These are phyloP conservation scores for Cladosporium oxysporum DNA, from an alignment of 2,329 filamentous ascomycete species.

Conservation along the genomic window DNA sequence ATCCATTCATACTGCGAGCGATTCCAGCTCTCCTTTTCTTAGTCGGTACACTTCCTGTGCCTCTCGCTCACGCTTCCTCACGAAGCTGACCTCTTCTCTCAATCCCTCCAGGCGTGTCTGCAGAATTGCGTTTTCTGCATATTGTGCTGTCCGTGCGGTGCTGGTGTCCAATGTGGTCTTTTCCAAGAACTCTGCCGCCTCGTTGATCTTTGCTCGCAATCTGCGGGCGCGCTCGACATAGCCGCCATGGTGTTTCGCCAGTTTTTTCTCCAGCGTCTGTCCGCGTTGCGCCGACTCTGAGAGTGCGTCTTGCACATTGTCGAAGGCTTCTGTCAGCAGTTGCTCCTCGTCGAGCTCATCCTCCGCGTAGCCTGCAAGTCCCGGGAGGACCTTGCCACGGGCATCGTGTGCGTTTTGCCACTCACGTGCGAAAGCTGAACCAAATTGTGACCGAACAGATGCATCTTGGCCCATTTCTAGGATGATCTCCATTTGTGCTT, in stretches of 20 bases:
- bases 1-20: not conserved
- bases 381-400: constrained; percentile 61
- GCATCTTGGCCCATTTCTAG: constrained; percentile 61
- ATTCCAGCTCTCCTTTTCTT: constrained; percentile 70
- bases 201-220: constrained; percentile 74
- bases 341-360: constrained; percentile 66
- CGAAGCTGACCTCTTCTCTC: constrained; percentile 78
- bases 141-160: constrained; percentile 72
- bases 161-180: constrained; percentile 72
- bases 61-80: constrained; percentile 81
- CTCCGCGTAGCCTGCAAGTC: constrained; percentile 76
- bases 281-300: constrained; percentile 73
- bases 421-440: constrained; percentile 41
- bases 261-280: constrained; percentile 90
- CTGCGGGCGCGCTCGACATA: constrained; percentile 85
- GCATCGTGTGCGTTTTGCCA: constrained; percentile 53
- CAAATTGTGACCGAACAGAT: constrained; percentile 46
- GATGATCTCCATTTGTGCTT: constrained; percentile 75
- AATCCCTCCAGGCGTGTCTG: constrained; percentile 70
- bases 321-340: constrained; percentile 70
- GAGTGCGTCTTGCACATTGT: constrained; percentile 72
- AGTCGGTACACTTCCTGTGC: constrained; percentile 82
- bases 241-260: constrained; percentile 82
- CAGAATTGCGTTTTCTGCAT: constrained; percentile 78
- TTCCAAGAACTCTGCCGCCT: constrained; percentile 72